Percentiles rank a stretch among this genome's conserved stretches.
These are phyloP conservation scores for Lachancea sp. DNA, from an alignment of 805 yeast genomes.

Conservation along the genomic window DNA sequence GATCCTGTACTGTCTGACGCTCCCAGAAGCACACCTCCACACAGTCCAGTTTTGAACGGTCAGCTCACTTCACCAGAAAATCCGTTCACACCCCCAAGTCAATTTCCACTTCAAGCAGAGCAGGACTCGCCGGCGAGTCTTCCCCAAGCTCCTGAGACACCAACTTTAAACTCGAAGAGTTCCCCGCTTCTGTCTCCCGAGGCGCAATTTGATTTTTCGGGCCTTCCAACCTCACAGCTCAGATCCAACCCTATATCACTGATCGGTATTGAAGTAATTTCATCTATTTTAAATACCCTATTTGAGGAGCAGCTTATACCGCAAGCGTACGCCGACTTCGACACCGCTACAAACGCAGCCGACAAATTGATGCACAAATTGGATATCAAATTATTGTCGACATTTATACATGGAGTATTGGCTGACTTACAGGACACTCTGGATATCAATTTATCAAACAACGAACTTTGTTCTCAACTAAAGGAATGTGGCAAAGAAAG, in stretches of 20 bases:
- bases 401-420: constrained; percentile 15
- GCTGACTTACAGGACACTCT: constrained; percentile 27
- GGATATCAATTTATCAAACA: constrained; percentile 30
- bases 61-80: background rate
- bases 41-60: background rate
- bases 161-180: background rate
- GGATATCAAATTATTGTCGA: constrained; percentile 24
- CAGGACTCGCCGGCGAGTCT: background rate
- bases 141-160: background rate
- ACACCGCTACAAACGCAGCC: constrained; percentile 10
- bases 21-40: constrained; percentile 1
- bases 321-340: constrained; percentile 22
- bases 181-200: constrained; percentile 2
- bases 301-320: constrained; percentile 22
- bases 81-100: background rate
- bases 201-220: constrained; percentile 14
- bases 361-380: constrained; percentile 23
- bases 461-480: constrained; percentile 24
- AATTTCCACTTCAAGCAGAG: background rate
- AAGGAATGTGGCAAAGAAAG: constrained; percentile 16
- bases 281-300: constrained; percentile 16
- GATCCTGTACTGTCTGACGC: background rate
- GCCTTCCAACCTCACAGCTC: constrained; percentile 15
- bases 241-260: constrained; percentile 24
- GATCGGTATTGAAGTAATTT: constrained; percentile 24